Evolutionary conservation across 169 alveolate species (phyloP).

Genomic region (Plasmodium vinckei): DNA sequence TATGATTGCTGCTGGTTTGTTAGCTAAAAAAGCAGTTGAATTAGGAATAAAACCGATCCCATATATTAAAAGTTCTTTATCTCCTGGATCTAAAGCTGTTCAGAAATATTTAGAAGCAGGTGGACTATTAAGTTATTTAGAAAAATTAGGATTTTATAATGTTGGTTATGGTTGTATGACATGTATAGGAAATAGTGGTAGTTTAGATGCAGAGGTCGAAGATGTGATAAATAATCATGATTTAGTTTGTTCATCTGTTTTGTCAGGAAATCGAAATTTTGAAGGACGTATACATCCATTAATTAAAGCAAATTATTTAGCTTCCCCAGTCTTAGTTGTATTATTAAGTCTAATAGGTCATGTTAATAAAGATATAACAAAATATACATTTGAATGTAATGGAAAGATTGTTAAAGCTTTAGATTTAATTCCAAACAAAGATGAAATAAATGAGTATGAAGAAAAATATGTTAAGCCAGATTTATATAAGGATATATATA

Average conservation of each 20-base stretch:
- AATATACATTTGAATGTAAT: conserved; percentile 92
- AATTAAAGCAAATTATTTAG: conserved; percentile 96
- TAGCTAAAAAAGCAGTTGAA: conserved; percentile 95
- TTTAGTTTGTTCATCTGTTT: conserved; percentile 94
- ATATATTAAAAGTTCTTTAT: conserved; percentile 94
- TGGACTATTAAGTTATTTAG: conserved; percentile 91
- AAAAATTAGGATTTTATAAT: conserved; percentile 93
- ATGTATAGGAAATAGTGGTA: conserved; percentile 98
- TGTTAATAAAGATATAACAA: conserved; percentile 92
- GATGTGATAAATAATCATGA: conserved; percentile 91
- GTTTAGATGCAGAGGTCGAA: conserved; percentile 93
- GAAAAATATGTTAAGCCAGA: conserved; percentile 90
- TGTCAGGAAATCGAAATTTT: conserved; percentile 96
- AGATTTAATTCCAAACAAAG: conserved; percentile 95
- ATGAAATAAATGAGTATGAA: conserved; percentile 87
- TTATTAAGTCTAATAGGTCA: conserved; percentile 97
- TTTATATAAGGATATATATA: conserved; percentile 93
- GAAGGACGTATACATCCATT: conserved; percentile 97
- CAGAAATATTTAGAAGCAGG: conserved; percentile 85
- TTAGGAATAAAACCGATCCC: conserved; percentile 93
- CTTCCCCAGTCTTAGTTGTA: conserved; percentile 98
- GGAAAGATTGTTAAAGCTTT: conserved; percentile 93
- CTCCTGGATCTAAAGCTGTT: conserved; percentile 94
- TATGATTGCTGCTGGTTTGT: conserved; percentile 97
- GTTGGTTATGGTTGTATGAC: conserved; percentile 99